A percentile compares a stretch with the other conserved stretches of the same genome.
These are phyloP conservation scores for Scheffersomyces coipomensis DNA, from an alignment of 805 yeast genomes.

Conservation along the genomic window DNA sequence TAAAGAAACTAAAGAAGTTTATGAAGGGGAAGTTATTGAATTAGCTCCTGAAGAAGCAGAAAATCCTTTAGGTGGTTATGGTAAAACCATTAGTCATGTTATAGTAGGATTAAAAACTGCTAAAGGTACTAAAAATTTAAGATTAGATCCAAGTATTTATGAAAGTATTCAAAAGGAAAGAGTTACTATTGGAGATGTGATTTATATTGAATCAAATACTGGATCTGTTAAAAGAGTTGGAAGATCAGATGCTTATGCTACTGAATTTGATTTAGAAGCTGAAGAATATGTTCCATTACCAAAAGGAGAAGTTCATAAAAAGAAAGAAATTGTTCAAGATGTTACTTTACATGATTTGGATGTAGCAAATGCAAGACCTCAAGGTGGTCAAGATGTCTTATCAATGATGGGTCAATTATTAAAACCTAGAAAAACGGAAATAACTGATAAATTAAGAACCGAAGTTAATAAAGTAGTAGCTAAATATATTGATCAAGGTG, in stretches of 20 bases:
- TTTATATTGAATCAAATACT: conserved; percentile 94
- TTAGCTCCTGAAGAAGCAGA: conserved; percentile 94
- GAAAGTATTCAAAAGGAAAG: conserved; percentile 94
- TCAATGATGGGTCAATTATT: conserved; percentile 96
- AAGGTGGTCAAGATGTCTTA: conserved; percentile 94
- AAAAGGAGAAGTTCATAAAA: conserved; percentile 97
- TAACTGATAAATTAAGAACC: conserved; percentile 88
- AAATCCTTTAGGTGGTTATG: conserved; percentile 96
- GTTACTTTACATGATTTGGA: conserved; percentile 96
- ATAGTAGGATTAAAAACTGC: conserved; percentile 91
- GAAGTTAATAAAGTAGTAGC: conserved; percentile 96
- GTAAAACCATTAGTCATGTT: conserved; percentile 93
- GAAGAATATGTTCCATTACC: conserved; percentile 98
- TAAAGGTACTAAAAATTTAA: conserved; percentile 83
- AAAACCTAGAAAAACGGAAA: conserved; percentile 95
- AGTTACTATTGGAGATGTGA: conserved; percentile 93
- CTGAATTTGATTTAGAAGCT: conserved; percentile 97
- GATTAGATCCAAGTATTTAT: conserved; percentile 90
- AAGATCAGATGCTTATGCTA: conserved; percentile 96
- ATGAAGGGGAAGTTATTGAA: conserved; percentile 97
- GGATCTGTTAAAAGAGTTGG: conserved; percentile 98
- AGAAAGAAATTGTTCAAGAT: conserved; percentile 96
- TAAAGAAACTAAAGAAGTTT: conserved; percentile 95
- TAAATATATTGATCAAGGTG: conserved; percentile 96
- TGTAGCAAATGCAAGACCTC: conserved; percentile 93